Conservation (phyloP, 345 rosid genomes). For the Turnera subulata region DNA sequence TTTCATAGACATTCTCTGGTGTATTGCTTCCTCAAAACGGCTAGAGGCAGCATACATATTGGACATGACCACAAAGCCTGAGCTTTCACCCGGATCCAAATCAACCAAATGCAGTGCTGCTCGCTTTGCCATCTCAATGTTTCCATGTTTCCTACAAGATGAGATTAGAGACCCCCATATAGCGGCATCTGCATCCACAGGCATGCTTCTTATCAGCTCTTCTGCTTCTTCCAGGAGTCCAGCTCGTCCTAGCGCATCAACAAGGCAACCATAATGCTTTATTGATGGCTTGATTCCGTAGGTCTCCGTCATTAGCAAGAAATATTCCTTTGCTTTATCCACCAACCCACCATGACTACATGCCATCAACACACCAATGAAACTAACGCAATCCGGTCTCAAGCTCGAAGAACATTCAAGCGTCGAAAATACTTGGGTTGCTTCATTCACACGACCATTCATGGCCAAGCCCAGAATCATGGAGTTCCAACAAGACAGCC, state of each 20-base stretch:
- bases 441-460: conserved; percentile 53
- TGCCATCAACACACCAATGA: conserved; percentile 66
- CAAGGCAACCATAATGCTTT: conserved; percentile 70
- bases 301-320: conserved; percentile 49
- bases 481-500: conserved; percentile 76
- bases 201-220: conserved; percentile 48
- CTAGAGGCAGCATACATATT: conserved; percentile 54
- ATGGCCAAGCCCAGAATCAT: conserved; percentile 71
- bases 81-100: conserved; percentile 53
- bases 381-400: conserved; percentile 57
- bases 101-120: conserved; percentile 44
- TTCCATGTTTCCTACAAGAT: conserved; percentile 49
- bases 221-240: conserved; percentile 67
- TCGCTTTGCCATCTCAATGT: conserved; percentile 47
- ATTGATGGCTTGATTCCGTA: conserved; percentile 53
- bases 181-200: conserved; percentile 44
- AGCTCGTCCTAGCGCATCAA: conserved; percentile 56
- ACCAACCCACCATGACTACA: conserved; percentile 62
- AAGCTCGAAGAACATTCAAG: conserved; percentile 45
- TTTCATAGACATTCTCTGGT: conserved; percentile 55
- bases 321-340: conserved; percentile 40
- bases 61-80: conserved; percentile 65
- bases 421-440: conserved; percentile 43
- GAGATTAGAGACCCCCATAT: conserved; percentile 70
- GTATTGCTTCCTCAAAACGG: conserved; percentile 48